Evolutionary conservation across 768 basidiomycete genomes (phyloP).

Genomic region (Infundibulicybe gibba): DNA sequence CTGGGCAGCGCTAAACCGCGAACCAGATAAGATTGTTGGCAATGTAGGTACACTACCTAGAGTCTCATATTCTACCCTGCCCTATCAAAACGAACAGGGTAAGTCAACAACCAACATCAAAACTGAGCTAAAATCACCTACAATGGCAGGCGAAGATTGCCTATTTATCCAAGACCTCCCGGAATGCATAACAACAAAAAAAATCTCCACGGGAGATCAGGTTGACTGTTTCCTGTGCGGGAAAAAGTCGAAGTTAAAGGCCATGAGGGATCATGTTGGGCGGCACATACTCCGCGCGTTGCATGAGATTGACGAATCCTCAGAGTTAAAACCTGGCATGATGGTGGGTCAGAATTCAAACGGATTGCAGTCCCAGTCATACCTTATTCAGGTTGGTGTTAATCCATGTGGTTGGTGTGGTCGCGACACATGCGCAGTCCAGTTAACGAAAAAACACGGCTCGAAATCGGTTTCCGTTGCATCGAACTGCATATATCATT

Average conservation of each 20-base stretch:
- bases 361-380: not conserved
- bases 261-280: conserved; percentile 11
- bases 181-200: not conserved
- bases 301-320: not conserved
- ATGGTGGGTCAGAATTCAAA: not conserved
- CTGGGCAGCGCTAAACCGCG: not conserved
- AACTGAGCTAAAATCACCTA: not conserved
- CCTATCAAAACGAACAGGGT: not conserved
- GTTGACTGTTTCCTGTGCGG: not conserved
- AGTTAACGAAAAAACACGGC: conserved; percentile 3
- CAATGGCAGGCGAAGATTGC: not conserved
- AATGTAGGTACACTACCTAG: not conserved
- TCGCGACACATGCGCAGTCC: conserved; percentile 6
- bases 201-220: not conserved
- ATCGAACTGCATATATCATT: conserved; percentile 1
- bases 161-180: not conserved
- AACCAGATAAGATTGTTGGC: not conserved
- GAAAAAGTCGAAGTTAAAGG: not conserved
- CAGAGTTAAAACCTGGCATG: not conserved
- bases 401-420: conserved; percentile 1
- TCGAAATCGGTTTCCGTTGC: not conserved
- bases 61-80: not conserved
- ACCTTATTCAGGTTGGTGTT: not conserved
- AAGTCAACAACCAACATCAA: not conserved
- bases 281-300: conserved; percentile 7